Conservation (phyloP, 371 early-diverging fungal species). For the Blakeslea trispora region DNA sequence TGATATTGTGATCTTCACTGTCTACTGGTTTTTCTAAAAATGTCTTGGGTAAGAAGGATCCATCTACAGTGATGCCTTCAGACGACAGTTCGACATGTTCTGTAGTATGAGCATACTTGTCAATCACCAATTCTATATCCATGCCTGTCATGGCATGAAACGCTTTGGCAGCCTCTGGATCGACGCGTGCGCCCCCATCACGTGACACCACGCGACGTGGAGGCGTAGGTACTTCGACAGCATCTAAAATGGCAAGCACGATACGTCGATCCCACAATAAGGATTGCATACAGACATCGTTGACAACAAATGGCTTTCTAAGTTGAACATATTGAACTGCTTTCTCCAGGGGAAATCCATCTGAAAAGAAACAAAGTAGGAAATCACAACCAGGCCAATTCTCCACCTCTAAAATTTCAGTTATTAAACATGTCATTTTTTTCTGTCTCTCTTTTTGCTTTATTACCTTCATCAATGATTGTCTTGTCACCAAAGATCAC, state of each 20-base stretch:
- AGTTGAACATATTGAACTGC: conserved; percentile 88
- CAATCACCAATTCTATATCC: conserved; percentile 43
- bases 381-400: conserved; percentile 97
- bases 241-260: conserved; percentile 83
- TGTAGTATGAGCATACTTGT: conserved; percentile 27
- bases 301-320: conserved; percentile 86
- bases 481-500: conserved; percentile 96
- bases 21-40: conserved; percentile 98
- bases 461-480: conserved; percentile 91
- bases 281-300: conserved; percentile 90
- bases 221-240: conserved; percentile 87
- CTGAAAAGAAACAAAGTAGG: conserved; percentile 95
- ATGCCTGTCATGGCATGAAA: conserved; percentile 53
- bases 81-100: conserved; percentile 24
- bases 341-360: conserved; percentile 94
- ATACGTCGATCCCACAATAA: conserved; percentile 92
- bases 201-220: conserved; percentile 77
- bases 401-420: conserved; percentile 59
- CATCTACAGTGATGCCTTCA: conserved; percentile 79
- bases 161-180: conserved; percentile 38
- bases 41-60: conserved; percentile 77
- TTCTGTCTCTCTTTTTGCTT: no score
- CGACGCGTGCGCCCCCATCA: conserved; percentile 68
- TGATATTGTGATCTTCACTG: conserved; percentile 97
- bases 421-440: background rate